Conservation (phyloP, 2,329 filamentous ascomycete genomes). For the Capronia epimyces region DNA sequence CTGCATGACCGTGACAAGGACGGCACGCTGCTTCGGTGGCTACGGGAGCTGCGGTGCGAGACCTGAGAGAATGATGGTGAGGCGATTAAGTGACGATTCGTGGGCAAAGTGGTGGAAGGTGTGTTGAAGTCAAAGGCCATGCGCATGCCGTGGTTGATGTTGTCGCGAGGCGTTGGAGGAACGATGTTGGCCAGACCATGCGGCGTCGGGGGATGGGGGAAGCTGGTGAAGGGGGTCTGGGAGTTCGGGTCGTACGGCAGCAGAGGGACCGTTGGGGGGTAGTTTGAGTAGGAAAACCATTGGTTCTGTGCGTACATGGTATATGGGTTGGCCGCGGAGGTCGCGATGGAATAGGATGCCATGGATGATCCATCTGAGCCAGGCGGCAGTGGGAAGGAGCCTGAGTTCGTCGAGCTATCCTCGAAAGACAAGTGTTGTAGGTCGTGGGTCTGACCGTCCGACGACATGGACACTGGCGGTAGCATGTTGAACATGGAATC, state of each 20-base stretch:
- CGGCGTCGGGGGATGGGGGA: constrained; percentile 5
- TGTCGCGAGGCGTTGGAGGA: constrained; percentile 26
- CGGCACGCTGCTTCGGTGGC: constrained; percentile 21
- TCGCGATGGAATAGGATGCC: constrained; percentile 9
- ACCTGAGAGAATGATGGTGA: constrained; percentile 24
- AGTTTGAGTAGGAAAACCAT: constrained; percentile 24
- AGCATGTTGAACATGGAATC: constrained; percentile 21
- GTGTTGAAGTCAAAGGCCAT: constrained; percentile 25
- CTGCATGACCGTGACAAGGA: constrained; percentile 27
- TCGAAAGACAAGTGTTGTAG: constrained; percentile 21
- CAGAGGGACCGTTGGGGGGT: constrained; percentile 18
- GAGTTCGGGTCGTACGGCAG: constrained; percentile 20
- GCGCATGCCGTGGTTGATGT: constrained; percentile 19
- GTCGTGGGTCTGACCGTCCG: constrained; percentile 14
- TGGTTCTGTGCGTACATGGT: constrained; percentile 23
- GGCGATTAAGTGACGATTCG: constrained; percentile 17
- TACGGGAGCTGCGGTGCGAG: constrained; percentile 17
- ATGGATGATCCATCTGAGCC: constrained; percentile 19
- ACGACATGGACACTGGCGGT: constrained; percentile 16
- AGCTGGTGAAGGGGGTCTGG: constrained; percentile 10
- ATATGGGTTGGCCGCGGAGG: constrained; percentile 13
- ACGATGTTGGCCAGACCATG: constrained; percentile 23
- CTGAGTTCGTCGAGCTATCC: constrained; percentile 18
- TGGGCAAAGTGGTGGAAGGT: constrained; percentile 11
- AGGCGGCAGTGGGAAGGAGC: constrained; percentile 22